Base-by-base conservation (phyloP, 2,329 filamentous ascomycete species). In the Cladophialophora exuberans region DNA sequence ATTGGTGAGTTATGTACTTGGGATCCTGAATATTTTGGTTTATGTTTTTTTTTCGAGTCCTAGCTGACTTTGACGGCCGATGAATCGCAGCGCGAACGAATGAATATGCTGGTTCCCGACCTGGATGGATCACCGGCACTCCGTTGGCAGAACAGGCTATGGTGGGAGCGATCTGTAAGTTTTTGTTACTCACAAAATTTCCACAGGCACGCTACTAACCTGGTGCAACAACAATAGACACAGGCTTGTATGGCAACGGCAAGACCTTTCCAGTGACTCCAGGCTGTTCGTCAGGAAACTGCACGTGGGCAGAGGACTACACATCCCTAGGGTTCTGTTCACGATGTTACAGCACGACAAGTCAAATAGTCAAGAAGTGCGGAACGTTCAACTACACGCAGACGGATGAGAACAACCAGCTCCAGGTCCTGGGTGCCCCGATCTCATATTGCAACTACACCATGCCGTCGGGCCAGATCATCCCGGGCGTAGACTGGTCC, bases 11-110 rank as follows among this genome's bases (percentile, higher is more conserved):
- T n/a, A n/a, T n/a, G n/a, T n/a, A n/a, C n/a, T n/a, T n/a, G n/a
- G n/a, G n/a, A n/a, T n/a, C n/a, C n/a, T 65, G 10, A 22, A 5
- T 17, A 43, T 13, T 43, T 22, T 20, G 36, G 17, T 33, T n/a
- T 7, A 33, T 7, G 9, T 33, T 33, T 7, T n/a, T 33, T 33
- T n/a, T 38, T 38, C 13, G 15, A 38, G 39, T n/a, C n/a, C n/a
- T n/a, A n/a, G n/a, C n/a, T n/a, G n/a, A n/a, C n/a, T n/a, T n/a
- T n/a, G n/a, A n/a, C n/a, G n/a, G n/a, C n/a, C n/a, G n/a, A n/a
- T n/a, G n/a, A n/a, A n/a, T n/a, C n/a, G n/a, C n/a, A n/a, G n/a
- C 45, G 13, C 45, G 45, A 33, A 48, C 45, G 57, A 63, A 43
- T 50, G 41, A 50, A 45, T 25, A 43, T 15, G 25, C 15, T 26